Evolutionary conservation across 129 eudicot species (phyloP), one percentile per base, ranked within the genome.

Genomic region (Escallonia rubra): DNA sequence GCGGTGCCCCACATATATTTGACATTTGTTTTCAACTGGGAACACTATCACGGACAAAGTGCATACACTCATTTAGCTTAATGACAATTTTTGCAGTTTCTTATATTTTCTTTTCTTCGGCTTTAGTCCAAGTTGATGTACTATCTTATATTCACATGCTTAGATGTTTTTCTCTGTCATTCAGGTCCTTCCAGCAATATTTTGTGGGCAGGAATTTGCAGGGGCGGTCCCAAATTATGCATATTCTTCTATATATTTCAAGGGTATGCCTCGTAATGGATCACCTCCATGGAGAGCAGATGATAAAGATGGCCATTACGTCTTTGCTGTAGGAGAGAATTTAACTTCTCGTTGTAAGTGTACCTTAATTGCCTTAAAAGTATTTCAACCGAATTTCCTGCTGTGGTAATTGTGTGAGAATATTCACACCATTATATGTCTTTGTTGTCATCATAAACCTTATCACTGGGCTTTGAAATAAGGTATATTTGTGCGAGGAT

Each of bases 251-350:
- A 83, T 85, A 76, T 89, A 89, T 81, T 85, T 83, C 77, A 87
- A 90, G 73, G 97, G 90, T 55, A 68, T 90, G 63, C 83, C 87
- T 60, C 91, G 73, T 53, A 82, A 74, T 73, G 91, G 89, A 64
- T 90, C 97, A 66, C 95, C 97, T 55, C 97, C 97, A 41, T 86
- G 91, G 97, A 86, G 97, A 68, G 81, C 83, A 4, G 97, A 90
- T 74, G 97, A 90, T 69, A 90, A 90, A 78, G 97, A 90, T 73
- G 97, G 97, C 15, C 97, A 90, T 70, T 90, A 86, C 63, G 76
- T 78, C 38, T 90, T 84, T 69, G 86, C 80, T 9, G 72, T 90
- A 61, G 97, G 97, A 71, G 97, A 90, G 69, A 81, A 82, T 74
- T 79, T 90, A 70, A 84, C 91, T 70, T 83, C 91, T 76, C 91